Percentiles rank a stretch among this genome's conserved stretches.
phyloP scores from a whole-genome alignment of 768 basidiomycete genomes.

The Xerocomus potaroensis region DNA sequence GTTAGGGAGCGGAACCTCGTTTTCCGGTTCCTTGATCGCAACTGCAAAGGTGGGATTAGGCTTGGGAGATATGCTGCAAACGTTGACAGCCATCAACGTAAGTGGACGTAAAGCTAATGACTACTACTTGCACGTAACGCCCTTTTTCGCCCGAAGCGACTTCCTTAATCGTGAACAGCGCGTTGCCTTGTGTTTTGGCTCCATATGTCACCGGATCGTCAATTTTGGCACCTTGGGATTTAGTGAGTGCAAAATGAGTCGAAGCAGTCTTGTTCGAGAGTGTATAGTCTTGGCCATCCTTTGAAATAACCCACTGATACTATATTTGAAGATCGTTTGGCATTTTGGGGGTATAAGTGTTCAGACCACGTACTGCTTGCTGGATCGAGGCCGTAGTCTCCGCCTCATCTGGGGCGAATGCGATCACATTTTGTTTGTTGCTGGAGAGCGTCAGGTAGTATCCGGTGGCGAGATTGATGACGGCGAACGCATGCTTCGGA shows the following conservation, averaged over 20 bases:
- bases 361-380: neutral
- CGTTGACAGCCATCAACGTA: neutral
- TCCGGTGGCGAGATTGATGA: conserved; percentile 9
- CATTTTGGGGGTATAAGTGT: neutral
- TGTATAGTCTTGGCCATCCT: neutral
- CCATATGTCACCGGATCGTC: conserved; percentile 5
- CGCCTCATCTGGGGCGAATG: conserved; percentile 1
- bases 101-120: neutral
- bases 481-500: neutral
- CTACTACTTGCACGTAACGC: neutral
- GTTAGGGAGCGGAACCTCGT: neutral
- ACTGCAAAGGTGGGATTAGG: conserved; percentile 1
- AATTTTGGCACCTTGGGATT: neutral
- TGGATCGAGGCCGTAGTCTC: neutral
- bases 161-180: conserved; percentile 5
- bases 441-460: conserved; percentile 9
- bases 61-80: conserved; percentile 7
- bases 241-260: conserved; percentile 1
- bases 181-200: neutral
- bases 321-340: neutral
- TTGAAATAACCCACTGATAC: conserved; percentile 11
- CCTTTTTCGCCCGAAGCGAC: conserved; percentile 1
- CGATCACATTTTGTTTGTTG: neutral
- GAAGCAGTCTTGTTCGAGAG: conserved; percentile 3
- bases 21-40: neutral